Base-by-base conservation (phyloP, 345 rosid genomes). In the Eucalyptus curtisii region DNA sequence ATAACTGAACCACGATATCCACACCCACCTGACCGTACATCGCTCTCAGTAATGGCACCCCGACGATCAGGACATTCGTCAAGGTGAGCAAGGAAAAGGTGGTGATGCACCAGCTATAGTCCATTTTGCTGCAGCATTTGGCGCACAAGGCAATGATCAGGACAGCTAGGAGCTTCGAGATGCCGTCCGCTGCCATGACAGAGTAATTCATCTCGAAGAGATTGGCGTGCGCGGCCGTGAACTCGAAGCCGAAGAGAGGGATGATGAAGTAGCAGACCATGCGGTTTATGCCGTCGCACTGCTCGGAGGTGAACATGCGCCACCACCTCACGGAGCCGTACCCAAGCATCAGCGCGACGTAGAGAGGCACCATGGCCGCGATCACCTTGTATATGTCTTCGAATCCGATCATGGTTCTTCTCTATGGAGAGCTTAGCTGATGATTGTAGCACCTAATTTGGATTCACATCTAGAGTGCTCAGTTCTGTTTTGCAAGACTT, bases 241-340 rank as follows among this genome's bases (percentile, higher is more conserved):
- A 95, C 90, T 97, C 94, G 84, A 96, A 91, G 89, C 96, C 90
- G 91, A 96, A 96, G 44, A 97, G 92, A 3, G 99, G 99, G 44
- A 96, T 90, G 53, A 98, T 96, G 93, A 97, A 97, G 85, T 92
- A 97, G 89, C 96, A 96, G 30, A 96, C 97, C 7, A 97, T 89
- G 15, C 95, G 93, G 93, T 96, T 97, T 37, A 97, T 92, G 7
- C 97, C 99, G 12, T 93, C 97, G 37, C 98, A 93, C 89, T 97
- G 97, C 9, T 97, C 99, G 7, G 92, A 91, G 1, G 93, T 92
- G 90, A 97, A 95, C 31, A 96, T 91, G 24, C 90, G 89, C 99
- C 99, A 96, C 99, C 99, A 97, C 90, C 90, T 94, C 47, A 96
- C 96, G 2, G 99, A 97, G 13, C 98, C 99, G 40, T 97, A 97